Evolutionary conservation across 1,284 basidiomycete species (phyloP), one percentile per base, ranked within the genome.

Genomic region (Trametes hirsuta): DNA sequence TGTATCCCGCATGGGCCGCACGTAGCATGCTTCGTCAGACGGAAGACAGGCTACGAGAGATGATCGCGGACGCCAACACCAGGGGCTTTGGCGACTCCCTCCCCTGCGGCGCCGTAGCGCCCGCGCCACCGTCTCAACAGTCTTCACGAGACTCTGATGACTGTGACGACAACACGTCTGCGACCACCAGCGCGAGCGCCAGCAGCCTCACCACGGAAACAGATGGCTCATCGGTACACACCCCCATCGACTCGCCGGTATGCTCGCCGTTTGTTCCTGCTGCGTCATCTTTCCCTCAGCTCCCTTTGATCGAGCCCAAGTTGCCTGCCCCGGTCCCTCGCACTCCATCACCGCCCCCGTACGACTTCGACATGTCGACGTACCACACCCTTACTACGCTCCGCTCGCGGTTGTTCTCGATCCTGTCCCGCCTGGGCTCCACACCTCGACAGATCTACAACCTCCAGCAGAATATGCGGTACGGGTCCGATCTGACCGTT

Each of bases 221-320:
- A 0, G 85, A 86, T 63, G 82, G 80, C 3, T 84, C 81, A 47
- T 84, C 82, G 0, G 70, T 85, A 11, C 84, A 84, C 62, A 86
- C 84, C 0, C 84, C 83, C 8, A 72, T 79, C 4, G 79, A 82
- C 62, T 62, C 65, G 0, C 63, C 62, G 6, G 36, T 47, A 12
- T 54, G 54, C 40, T 61, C 68, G n/a, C 61, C 66, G 1, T 65
- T 68, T 46, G 58, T 52, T 6, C 61, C 58, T 15, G 59, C 48
- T 14, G 10, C 25, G 25, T 40, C 36, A 39, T 45, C 45, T 25
- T 51, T 39, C 30, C 56, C 58, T 12, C 58, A 52, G 8, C 53
- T 59, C 0, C 51, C 55, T 2, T 6, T 25, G 10, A 11, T 34
- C n/a, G 56, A 58, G 22, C 36, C 45, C 14, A 65, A 65, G 40